Percentiles rank a stretch among this genome's conserved stretches.
Conservation (phyloP, 306 rosid species). For the Astragalus membranaceus region DNA sequence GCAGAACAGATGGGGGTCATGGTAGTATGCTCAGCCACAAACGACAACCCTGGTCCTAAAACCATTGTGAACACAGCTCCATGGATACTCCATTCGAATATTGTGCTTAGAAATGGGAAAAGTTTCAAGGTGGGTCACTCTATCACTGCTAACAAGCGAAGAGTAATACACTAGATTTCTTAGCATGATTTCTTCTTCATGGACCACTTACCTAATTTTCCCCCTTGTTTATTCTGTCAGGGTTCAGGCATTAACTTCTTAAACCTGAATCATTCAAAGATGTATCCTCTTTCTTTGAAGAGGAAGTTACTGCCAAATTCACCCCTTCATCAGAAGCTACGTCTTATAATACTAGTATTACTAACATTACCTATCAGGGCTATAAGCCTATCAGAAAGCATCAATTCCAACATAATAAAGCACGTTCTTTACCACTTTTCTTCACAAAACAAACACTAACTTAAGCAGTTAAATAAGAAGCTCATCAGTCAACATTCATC, state of each 20-base stretch:
- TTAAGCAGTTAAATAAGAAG: neutral
- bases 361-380: no score
- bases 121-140: constrained; percentile 35
- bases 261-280: constrained; percentile 46
- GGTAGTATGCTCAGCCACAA: constrained; percentile 83
- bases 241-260: constrained; percentile 71
- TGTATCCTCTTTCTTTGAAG: constrained; percentile 56
- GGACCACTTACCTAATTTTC: neutral
- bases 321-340: constrained; percentile 79
- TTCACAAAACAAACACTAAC: neutral
- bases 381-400: no score
- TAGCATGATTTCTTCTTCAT: neutral
- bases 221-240: constrained; percentile 22
- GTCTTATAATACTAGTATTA: constrained; percentile 13
- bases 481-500: neutral
- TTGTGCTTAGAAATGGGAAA: constrained; percentile 68
- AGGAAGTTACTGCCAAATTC: constrained; percentile 49
- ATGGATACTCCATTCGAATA: constrained; percentile 61
- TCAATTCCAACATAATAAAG: no score
- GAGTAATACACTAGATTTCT: neutral
- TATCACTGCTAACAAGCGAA: neutral
- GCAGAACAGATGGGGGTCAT: constrained; percentile 71
- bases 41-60: constrained; percentile 73
- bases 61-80: constrained; percentile 80
- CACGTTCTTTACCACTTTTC: neutral